Conservation (phyloP, 106 monocot species). For the Alisma plantagoaquatica region DNA sequence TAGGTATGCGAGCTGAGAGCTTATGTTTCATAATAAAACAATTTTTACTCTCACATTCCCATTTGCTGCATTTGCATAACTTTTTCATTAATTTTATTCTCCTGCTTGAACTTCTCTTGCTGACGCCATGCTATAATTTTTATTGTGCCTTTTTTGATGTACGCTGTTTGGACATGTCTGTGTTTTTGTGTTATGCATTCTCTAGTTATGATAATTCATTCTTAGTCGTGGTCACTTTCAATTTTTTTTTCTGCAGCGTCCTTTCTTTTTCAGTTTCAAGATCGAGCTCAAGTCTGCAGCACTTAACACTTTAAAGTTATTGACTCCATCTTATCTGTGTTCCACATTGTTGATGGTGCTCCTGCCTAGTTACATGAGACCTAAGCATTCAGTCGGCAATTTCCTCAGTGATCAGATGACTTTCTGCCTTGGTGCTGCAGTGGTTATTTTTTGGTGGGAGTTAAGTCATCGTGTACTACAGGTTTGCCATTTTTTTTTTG, state of each 20-base stretch:
- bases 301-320: constrained; percentile 55
- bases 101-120: background rate
- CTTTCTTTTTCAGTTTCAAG: constrained; percentile 90
- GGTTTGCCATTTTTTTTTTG: too few species aligned
- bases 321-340: constrained; percentile 32
- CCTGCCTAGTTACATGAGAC: constrained; percentile 37
- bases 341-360: constrained; percentile 40
- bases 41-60: too few species aligned
- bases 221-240: background rate
- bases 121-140: background rate
- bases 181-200: too few species aligned
- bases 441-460: constrained; percentile 77
- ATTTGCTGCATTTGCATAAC: too few species aligned
- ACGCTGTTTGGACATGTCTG: too few species aligned
- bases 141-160: background rate
- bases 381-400: constrained; percentile 23
- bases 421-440: constrained; percentile 35
- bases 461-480: constrained; percentile 74
- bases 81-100: background rate
- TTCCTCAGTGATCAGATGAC: constrained; percentile 37
- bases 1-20: too few species aligned
- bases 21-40: too few species aligned
- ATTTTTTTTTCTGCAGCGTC: constrained; percentile 52
- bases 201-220: background rate
- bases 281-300: constrained; percentile 51